Evolutionary conservation across 352 stramenopile species (phyloP), one percentile per base, ranked within the genome.

Genomic region (Pythium insidiosum): DNA sequence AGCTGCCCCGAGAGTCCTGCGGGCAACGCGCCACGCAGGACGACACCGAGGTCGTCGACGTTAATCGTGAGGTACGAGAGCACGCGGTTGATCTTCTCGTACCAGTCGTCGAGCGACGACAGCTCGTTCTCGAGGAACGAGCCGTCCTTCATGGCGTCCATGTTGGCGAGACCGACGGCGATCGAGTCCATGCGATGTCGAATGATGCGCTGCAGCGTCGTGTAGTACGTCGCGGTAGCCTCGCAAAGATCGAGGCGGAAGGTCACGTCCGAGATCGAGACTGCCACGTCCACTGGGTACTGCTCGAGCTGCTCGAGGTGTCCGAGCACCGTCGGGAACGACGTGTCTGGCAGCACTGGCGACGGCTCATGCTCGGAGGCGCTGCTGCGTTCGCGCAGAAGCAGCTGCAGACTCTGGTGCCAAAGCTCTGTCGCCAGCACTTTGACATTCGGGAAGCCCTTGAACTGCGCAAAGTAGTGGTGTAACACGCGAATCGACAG

Each of bases 141-240:
- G 4, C 70, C 66, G 35, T 83, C 66, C 12, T 74, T 58, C 24
- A 86, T 31, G n/a, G 67, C 61, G 22, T 78, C 63, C 28, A 86
- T 48, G 39, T 86, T 73, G 13, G 66, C 42, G 6, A 83, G 30
- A 0, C 70, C 70, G 7, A 86, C 66, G 0, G 71, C 68, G 5
- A 68, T 69, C 20, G 73, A 83, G 31, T 84, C 71, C 57, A 86
- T 82, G 34, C 68, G 69, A 46, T 80, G 74, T 1, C 76, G 76
- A 26, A 86, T 61, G 10, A 84, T 75, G 12, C 76, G 68, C 36
- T 88, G 73, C 40, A 84, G 36, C 9, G 58, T 55, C 38, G 61
- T 68, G 52, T 86, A 78, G 25, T 77, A 81, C 26, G 67, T 80
- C 4, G 63, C 56, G 1, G 63, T 62, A 33, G 49, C 68, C 49